Conservation (phyloP, 2,329 filamentous ascomycete genomes). For the Apiospora koreana region DNA sequence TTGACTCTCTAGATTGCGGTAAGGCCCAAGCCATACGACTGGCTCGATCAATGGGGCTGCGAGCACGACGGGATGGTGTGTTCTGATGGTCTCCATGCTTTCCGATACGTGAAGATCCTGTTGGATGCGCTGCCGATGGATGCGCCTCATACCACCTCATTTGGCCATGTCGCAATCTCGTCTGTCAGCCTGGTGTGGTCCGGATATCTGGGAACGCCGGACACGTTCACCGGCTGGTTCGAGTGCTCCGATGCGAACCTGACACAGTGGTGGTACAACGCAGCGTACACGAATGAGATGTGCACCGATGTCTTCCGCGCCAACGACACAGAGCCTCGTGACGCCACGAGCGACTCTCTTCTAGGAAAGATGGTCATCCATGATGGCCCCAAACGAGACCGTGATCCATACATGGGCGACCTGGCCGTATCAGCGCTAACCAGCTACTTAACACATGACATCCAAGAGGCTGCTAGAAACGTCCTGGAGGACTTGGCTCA, state of each 20-base stretch:
- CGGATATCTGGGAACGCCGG: constrained; percentile 47
- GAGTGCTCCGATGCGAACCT: constrained; percentile 51
- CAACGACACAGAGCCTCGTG: constrained; percentile 51
- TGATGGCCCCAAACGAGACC: constrained; percentile 53
- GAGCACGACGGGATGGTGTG: constrained; percentile 45
- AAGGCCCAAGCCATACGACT: constrained; percentile 40
- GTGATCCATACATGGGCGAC: constrained; percentile 55
- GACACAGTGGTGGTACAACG: constrained; percentile 55
- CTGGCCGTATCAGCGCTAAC: constrained; percentile 50
- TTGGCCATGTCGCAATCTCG: constrained; percentile 44
- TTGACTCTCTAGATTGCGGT: constrained; percentile 43
- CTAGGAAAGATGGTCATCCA: constrained; percentile 47
- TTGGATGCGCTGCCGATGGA: constrained; percentile 46
- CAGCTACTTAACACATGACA: constrained; percentile 47
- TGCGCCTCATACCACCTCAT: constrained; percentile 43
- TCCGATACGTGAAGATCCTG: constrained; percentile 51
- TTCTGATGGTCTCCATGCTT: constrained; percentile 53
- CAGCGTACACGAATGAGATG: constrained; percentile 53
- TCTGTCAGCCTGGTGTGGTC: constrained; percentile 44
- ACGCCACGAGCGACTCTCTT: constrained; percentile 43
- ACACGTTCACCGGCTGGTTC: constrained; percentile 53
- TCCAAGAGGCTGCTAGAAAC: constrained; percentile 42
- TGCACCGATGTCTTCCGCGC: constrained; percentile 45
- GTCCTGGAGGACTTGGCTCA: constrained; percentile 50
- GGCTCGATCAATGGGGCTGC: constrained; percentile 47